Conservation (phyloP, 352 stramenopile species). For the Phytophthora hybrid region DNA sequence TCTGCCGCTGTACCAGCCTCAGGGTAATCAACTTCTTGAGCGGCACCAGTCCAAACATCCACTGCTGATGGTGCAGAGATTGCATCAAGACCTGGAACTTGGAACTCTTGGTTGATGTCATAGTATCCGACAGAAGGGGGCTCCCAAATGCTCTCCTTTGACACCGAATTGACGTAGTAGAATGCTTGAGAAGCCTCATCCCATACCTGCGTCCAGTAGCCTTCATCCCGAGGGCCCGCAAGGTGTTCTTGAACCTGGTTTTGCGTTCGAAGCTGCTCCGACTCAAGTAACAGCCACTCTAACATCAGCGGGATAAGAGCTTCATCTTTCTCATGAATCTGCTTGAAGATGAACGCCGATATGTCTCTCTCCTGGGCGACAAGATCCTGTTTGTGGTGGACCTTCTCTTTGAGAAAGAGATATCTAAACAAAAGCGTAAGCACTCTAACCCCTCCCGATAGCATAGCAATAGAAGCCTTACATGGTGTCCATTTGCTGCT, state of each 20-base stretch:
- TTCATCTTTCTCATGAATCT: conserved; percentile 66
- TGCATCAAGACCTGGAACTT: conserved; percentile 35
- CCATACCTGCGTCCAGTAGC: conserved; percentile 74
- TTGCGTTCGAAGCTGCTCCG: conserved; percentile 68
- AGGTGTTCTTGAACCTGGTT: conserved; percentile 74
- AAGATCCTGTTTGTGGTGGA: conserved; percentile 78
- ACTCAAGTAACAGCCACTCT: conserved; percentile 83
- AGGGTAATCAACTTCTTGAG: conserved; percentile 1
- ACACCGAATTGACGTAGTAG: conserved; percentile 75
- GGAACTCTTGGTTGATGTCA: conserved; percentile 70
- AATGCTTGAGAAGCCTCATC: conserved; percentile 64
- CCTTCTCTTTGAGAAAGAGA: conserved; percentile 84
- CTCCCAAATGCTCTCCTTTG: conserved; percentile 72
- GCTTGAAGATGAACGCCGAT: conserved; percentile 64
- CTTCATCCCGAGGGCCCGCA: conserved; percentile 44
- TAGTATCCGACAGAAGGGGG: conserved; percentile 63
- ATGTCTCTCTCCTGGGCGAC: conserved; percentile 76
- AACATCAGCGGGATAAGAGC: conserved; percentile 66
- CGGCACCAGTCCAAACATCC: conserved; percentile 4
- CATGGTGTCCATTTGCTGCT: conserved; percentile 72
- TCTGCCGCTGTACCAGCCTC: neutral
- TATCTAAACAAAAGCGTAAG: conserved; percentile 46
- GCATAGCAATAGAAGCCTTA: conserved; percentile 29
- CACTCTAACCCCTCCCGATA: no score
- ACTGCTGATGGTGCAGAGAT: neutral